Percentiles rank a stretch among this genome's conserved stretches.
Conservation (phyloP, 495 filamentous ascomycete genomes). For the Penicillium diatomitis region DNA sequence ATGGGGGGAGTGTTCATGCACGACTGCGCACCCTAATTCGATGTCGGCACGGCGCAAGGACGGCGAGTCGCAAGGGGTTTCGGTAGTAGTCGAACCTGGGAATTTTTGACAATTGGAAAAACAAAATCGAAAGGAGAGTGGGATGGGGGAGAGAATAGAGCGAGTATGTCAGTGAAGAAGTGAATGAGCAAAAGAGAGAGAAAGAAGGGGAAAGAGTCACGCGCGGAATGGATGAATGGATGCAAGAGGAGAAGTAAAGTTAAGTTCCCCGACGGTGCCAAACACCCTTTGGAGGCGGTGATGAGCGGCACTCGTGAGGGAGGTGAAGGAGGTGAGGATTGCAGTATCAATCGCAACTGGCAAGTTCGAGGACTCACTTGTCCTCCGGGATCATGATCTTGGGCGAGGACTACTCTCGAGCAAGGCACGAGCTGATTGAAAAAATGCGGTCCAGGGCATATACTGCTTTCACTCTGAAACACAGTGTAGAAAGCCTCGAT, state of each 20-base stretch:
- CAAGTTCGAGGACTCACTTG: too few species aligned
- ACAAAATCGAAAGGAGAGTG: slow-evolving; percentile 1
- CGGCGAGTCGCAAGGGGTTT: not conserved
- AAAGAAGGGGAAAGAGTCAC: not conserved
- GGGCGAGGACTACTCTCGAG: too few species aligned
- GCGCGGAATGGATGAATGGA: not conserved
- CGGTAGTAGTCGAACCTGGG: not conserved
- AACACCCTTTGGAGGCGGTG: not conserved
- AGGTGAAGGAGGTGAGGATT: too few species aligned
- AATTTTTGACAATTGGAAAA: not conserved
- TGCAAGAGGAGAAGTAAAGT: not conserved
- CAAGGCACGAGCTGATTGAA: too few species aligned
- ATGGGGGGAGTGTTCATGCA: slow-evolving; percentile 18
- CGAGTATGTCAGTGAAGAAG: not conserved
- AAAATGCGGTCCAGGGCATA: too few species aligned
- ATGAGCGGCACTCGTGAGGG: not conserved
- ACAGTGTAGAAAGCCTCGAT: too few species aligned
- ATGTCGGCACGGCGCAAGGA: not conserved
- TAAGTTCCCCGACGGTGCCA: not conserved
- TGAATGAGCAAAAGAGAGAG: not conserved
- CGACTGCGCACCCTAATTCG: slow-evolving; percentile 5
- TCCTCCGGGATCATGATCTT: too few species aligned
- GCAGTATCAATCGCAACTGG: too few species aligned
- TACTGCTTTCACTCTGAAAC: too few species aligned
- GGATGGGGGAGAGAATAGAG: not conserved